Conservation (phyloP, 2,329 filamentous ascomycete genomes). For the Pseudogymnoascus sp. region DNA sequence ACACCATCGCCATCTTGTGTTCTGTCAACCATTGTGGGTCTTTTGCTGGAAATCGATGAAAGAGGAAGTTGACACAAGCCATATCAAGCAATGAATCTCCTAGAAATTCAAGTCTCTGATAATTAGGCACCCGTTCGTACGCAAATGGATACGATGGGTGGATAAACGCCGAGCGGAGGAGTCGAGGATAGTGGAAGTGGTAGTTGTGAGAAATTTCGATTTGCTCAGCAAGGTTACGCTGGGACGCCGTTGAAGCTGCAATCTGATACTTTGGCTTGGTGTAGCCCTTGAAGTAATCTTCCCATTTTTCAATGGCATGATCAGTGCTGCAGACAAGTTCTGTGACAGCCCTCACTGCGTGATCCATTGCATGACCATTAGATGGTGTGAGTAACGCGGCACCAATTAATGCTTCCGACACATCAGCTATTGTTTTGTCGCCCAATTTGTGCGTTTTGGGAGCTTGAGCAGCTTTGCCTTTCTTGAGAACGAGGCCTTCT, state of each 20-base stretch:
- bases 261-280: conserved; percentile 64
- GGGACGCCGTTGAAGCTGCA: conserved; percentile 53
- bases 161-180: conserved; percentile 78
- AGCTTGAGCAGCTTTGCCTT: conserved; percentile 59
- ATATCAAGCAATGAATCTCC: conserved; percentile 86
- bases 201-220: conserved; percentile 53
- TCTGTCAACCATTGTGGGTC: conserved; percentile 97
- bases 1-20: conserved; percentile 99
- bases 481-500: conserved; percentile 62
- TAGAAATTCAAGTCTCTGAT: conserved; percentile 87
- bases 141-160: conserved; percentile 74
- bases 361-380: conserved; percentile 40
- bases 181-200: conserved; percentile 64
- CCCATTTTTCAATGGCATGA: conserved; percentile 63
- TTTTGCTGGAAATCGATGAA: conserved; percentile 64
- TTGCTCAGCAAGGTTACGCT: conserved; percentile 59
- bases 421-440: conserved; percentile 89
- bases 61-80: conserved; percentile 76
- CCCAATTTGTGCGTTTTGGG: conserved; percentile 59
- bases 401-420: conserved; percentile 90
- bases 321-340: conserved; percentile 61
- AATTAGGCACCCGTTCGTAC: conserved; percentile 75
- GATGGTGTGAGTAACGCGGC: conserved; percentile 58
- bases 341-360: conserved; percentile 58
- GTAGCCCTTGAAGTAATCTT: conserved; percentile 68